Conservation (phyloP, 2,329 filamentous ascomycete genomes). For the Ophiostoma sp. region DNA sequence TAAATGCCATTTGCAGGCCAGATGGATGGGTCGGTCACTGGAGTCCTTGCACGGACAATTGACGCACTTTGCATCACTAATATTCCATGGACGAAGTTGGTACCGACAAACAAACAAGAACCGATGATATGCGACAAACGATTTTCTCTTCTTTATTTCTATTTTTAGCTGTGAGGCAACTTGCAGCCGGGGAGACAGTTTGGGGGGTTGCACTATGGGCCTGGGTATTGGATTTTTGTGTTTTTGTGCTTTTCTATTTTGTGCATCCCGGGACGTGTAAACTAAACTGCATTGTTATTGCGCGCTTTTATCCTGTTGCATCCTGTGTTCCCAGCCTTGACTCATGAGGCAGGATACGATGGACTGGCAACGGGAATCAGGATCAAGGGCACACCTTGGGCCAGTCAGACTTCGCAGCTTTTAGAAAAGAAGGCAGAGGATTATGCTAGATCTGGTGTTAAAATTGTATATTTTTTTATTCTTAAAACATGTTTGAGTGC, state of each 20-base stretch:
- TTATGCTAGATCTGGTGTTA: not conserved
- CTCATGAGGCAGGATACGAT: not conserved
- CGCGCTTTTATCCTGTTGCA: not conserved
- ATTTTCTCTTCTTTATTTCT: not conserved
- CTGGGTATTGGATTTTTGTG: conserved; percentile 7
- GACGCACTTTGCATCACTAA: not conserved
- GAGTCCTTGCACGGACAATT: not conserved
- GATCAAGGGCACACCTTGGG: not conserved
- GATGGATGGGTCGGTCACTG: not conserved
- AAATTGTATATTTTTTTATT: not conserved
- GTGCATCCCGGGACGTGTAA: not conserved
- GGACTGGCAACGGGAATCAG: not conserved
- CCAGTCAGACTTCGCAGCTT: not conserved
- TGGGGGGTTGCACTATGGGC: not conserved
- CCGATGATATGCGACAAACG: not conserved
- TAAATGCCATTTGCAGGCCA: conserved; percentile 28
- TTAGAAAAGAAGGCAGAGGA: not conserved
- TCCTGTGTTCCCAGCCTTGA: not conserved
- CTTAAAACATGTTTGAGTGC: not conserved
- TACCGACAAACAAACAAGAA: not conserved
- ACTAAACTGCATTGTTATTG: not conserved
- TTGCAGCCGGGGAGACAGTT: not conserved
- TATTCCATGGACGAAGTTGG: not conserved
- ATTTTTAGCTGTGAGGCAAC: conserved; percentile 4
- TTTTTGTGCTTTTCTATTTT: conserved; percentile 1